Base-by-base conservation (phyloP, 805 yeast species). In the Candida glaebosa region DNA sequence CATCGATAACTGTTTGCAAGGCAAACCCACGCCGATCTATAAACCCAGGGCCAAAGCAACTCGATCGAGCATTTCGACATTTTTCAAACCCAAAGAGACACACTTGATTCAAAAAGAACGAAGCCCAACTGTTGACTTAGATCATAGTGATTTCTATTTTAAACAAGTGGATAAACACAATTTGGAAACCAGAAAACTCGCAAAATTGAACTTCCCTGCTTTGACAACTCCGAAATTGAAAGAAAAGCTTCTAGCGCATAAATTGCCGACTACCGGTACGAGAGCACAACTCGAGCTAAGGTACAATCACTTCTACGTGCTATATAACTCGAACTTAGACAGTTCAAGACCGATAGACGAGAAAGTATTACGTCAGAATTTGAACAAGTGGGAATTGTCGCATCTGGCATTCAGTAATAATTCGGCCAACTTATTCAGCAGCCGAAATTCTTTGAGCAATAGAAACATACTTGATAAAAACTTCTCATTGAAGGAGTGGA, bases 301-400 rank as follows among this genome's bases (percentile, higher is more conserved):
- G 31, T 85, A 85, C 55, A 82, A 79, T 46, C 91, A 89, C 49
- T 90, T 81, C 65, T 79, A 84, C 42, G 78, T 81, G 24, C 55
- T 88, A 8, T 84, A 82, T 80, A 90, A 90, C 55, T 82, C 96
- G 9, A 88, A 88, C 53, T 73, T 81, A 33, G 96, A 88, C 54
- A 75, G 89, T 4, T 65, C 75, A 26, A 71, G 68, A 22, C 96
- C 96, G 0, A 76, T 76, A 3, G 61, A 77, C 18, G 81, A 79
- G 17, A 62, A 67, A 30, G 75, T 76, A 4, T 58, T 90, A 37
- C 67, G 77, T 37, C 77, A 73, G 40, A 75, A 74, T 39, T 67
- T 90, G 30, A 57, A 63, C 17, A 78, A 79, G 51, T 85, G 95
- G 95, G 96, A 88, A 53, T 47, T 58, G 57, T 56, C 63, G 18